Evolutionary conservation across 1,284 basidiomycete species (phyloP), one percentile per base, ranked within the genome.

Genomic region (Flammula alnicola): DNA sequence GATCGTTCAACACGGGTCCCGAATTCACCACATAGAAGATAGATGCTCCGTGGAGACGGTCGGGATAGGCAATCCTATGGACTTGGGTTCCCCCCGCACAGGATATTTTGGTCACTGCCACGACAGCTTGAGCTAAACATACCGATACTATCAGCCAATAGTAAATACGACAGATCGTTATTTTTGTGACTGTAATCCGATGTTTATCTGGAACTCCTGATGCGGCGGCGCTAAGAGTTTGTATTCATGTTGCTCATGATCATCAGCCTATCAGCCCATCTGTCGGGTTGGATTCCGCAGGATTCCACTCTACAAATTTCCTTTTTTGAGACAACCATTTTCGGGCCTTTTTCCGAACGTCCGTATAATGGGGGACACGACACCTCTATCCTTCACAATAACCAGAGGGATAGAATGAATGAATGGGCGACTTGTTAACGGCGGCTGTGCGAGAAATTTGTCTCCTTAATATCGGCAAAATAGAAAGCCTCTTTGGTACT

Each of bases 211-310:
- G 30, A 48, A 48, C 44, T 37, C 49, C 39, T 44, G 51, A 52
- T 49, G 54, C 51, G 38, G 54, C 51, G 38, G 51, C 47, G 32
- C 48, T 51, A 56, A 50, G 49, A 37, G 37, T n/a, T n/a, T n/a
- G n/a, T 56, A 40, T 50, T 30, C 38, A 51, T 50, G 44, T 37
- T 44, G 48, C 33, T 11, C 44, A 19, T 26, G 44, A 46, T 56
- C 47, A 56, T 56, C 54, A 45, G 45, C 44, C 45, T 50, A 44
- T 54, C 48, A 26, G 31, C 14, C 40, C 36, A 46, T 52, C 43
- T 43, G 33, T 44, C 23, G 41, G 19, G 27, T 46, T 22, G 32
- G 49, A 25, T 50, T 52, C 45, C 36, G 22, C 39, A 30, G 47
- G 54, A 56, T 53, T 56, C 30, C 40, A 32, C 22, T 44, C 44